These are phyloP conservation scores for Neurospora tetrasperma DNA, from an alignment of 495 filamentous ascomycete species.

Conservation along the genomic window DNA sequence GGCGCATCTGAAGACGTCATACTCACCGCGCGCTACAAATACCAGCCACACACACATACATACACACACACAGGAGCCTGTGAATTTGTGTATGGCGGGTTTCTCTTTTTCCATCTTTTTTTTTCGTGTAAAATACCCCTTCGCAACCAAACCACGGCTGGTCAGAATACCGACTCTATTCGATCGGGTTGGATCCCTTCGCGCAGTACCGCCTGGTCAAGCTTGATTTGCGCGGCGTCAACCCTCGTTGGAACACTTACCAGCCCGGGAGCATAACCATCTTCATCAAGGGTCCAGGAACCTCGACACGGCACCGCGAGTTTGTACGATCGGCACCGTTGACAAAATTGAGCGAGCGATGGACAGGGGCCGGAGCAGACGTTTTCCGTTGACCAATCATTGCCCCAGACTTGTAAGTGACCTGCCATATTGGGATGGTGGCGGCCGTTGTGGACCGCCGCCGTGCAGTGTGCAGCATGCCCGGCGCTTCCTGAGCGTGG, in stretches of 20 bases:
- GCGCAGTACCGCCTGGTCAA: background rate
- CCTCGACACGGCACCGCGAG: background rate
- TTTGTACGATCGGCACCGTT: background rate
- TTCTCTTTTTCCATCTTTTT: background rate
- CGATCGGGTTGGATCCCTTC: background rate
- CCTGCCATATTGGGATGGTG: constrained; percentile 6
- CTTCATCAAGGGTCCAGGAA: background rate
- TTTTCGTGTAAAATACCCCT: background rate
- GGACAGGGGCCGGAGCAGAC: background rate
- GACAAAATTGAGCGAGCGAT: background rate
- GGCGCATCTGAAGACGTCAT: background rate
- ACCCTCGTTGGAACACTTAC: background rate
- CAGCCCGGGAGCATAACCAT: background rate
- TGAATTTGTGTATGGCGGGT: background rate
- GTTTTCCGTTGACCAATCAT: constrained; percentile 2
- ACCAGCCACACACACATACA: background rate
- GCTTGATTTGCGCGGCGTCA: background rate
- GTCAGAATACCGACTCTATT: background rate
- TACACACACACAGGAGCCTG: background rate
- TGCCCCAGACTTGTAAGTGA: background rate
- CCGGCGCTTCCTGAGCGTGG: background rate
- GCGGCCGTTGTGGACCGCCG: background rate
- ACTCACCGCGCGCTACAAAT: background rate
- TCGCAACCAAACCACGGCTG: background rate
- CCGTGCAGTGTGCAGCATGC: background rate